Conservation (phyloP, 352 stramenopile species). For the Pythium chondricola region DNA sequence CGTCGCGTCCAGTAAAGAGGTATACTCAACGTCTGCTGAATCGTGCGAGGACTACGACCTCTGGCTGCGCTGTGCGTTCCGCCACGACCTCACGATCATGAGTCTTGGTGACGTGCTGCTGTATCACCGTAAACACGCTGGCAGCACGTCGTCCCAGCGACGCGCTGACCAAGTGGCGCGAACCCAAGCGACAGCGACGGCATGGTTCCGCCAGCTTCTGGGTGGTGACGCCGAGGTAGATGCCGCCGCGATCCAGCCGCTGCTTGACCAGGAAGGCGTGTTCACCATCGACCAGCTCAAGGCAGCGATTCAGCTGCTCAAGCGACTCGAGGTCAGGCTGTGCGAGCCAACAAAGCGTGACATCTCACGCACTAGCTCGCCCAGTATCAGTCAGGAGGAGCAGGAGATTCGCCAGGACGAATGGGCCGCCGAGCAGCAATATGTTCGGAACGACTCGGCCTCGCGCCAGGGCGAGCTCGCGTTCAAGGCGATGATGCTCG, state of each 20-base stretch:
- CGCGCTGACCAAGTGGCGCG: conserved; percentile 33
- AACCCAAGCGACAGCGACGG: conserved; percentile 27
- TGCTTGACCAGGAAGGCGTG: conserved; percentile 17
- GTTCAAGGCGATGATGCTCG: conserved; percentile 28
- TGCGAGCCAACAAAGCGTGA: conserved; percentile 13
- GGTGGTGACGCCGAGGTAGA: conserved; percentile 6
- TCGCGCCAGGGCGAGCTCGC: conserved; percentile 32
- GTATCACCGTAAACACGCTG: conserved; percentile 37
- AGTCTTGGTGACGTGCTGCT: conserved; percentile 48
- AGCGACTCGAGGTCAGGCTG: conserved; percentile 19
- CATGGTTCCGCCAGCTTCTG: conserved; percentile 16
- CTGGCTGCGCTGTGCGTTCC: conserved; percentile 54
- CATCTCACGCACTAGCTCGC: conserved; percentile 13
- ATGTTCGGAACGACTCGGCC: conserved; percentile 24
- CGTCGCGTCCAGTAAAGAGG: conserved; percentile 17
- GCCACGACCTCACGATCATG: conserved; percentile 33
- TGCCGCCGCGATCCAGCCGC: conserved; percentile 10
- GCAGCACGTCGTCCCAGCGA: conserved; percentile 13
- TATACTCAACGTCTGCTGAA: conserved; percentile 32
- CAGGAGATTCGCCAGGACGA: conserved; percentile 19
- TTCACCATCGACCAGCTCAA: conserved; percentile 18
- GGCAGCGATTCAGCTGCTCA: conserved; percentile 19
- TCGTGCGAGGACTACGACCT: conserved; percentile 80
- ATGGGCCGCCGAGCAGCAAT: conserved; percentile 17
- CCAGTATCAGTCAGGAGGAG: conserved; percentile 14